phyloP scores from a whole-genome alignment of 1,284 basidiomycete species.

The Dichomitus squalens region DNA sequence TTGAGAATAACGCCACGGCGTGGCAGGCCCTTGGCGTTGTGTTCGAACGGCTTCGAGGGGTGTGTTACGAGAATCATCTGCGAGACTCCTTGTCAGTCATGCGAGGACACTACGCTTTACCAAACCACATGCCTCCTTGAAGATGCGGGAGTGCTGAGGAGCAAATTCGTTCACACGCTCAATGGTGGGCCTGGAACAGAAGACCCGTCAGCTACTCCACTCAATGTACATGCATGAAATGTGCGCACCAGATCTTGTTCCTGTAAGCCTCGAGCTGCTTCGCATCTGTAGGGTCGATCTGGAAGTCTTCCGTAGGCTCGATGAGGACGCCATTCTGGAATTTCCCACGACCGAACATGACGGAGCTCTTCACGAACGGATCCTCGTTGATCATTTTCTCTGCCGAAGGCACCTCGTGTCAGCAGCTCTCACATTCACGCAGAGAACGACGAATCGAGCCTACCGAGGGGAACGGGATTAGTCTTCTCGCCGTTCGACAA shows the following conservation, averaged over 20 bases:
- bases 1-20: conserved; percentile 36
- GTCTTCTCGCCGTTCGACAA: conserved; percentile 6
- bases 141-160: conserved; percentile 38
- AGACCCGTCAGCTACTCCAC: neutral
- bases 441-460: neutral
- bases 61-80: conserved; percentile 40
- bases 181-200: conserved; percentile 17
- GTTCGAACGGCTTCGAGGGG: conserved; percentile 36
- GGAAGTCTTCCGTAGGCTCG: conserved; percentile 39
- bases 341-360: conserved; percentile 45
- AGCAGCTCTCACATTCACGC: neutral
- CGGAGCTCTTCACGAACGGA: conserved; percentile 33
- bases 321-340: conserved; percentile 47
- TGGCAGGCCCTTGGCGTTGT: conserved; percentile 39
- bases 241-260: too few species aligned
- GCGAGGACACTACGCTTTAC: neutral
- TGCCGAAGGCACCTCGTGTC: conserved; percentile 10
- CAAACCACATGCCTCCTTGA: conserved; percentile 25
- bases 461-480: conserved; percentile 3
- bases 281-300: too few species aligned
- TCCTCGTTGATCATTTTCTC: conserved; percentile 42
- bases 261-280: too few species aligned
- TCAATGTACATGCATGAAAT: neutral
- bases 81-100: neutral
- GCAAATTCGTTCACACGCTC: conserved; percentile 48